Conservation (phyloP, 73 alveolate genomes). For the Paramecium biaurelia region DNA sequence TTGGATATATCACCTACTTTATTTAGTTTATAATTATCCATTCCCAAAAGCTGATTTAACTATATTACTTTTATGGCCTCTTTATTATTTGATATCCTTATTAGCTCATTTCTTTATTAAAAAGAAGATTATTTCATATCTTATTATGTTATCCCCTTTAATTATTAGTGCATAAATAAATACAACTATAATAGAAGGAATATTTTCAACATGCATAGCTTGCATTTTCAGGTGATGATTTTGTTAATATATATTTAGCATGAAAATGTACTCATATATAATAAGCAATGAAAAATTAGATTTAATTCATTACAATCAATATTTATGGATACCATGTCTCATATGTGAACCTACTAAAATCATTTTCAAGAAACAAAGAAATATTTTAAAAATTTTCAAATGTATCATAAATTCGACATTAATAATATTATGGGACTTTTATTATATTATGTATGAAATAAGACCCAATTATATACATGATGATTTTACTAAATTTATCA, state of each 20-base stretch:
- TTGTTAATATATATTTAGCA: background rate
- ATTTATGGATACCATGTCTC: background rate
- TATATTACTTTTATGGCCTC: background rate
- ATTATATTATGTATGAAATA: background rate
- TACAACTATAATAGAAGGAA: background rate
- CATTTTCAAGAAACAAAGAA: background rate
- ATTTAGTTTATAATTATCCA: background rate
- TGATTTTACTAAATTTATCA: background rate
- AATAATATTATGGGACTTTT: background rate
- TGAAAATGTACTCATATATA: background rate
- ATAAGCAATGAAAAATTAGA: background rate
- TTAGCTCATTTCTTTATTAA: background rate
- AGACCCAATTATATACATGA: background rate
- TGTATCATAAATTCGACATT: background rate
- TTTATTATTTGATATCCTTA: background rate
- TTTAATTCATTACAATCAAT: background rate
- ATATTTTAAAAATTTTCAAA: background rate
- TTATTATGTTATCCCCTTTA: background rate
- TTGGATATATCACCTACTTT: constrained; percentile 6
- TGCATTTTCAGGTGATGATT: background rate
- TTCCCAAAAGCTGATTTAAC: background rate
- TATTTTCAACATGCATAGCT: background rate
- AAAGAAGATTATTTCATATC: background rate
- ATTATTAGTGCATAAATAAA: background rate
- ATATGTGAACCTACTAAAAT: background rate